Conservation (phyloP, 2,329 filamentous ascomycete genomes). For the Epichloe baconii region DNA sequence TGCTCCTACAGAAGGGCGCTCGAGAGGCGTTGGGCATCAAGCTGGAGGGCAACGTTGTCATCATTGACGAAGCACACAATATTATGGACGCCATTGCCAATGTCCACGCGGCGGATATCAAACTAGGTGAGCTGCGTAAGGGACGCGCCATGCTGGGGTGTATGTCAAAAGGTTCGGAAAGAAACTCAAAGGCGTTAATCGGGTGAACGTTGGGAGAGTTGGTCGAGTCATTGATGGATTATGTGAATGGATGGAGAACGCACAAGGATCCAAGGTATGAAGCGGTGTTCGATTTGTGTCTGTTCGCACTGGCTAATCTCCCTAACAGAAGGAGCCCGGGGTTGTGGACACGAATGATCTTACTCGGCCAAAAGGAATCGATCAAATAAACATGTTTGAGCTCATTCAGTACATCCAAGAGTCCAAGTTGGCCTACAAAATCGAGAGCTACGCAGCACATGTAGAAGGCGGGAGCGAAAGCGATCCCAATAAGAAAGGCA, state of each 20-base stretch:
- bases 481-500: constrained; percentile 11
- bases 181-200: constrained; percentile 77
- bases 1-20: constrained; percentile 76
- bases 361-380: constrained; percentile 71
- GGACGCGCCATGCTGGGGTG: constrained; percentile 60
- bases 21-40: constrained; percentile 79
- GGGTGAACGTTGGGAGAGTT: constrained; percentile 81
- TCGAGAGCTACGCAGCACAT: constrained; percentile 72
- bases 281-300: too few relatives aligned
- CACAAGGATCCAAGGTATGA: constrained; percentile 30
- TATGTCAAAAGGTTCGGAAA: constrained; percentile 86
- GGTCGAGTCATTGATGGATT: constrained; percentile 74
- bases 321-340: constrained; percentile 39
- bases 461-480: constrained; percentile 32
- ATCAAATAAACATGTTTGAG: constrained; percentile 91
- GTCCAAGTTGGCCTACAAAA: constrained; percentile 86
- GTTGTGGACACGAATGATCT: constrained; percentile 59
- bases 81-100: constrained; percentile 88
- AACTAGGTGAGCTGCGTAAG: constrained; percentile 56
- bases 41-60: constrained; percentile 77
- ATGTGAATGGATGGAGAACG: constrained; percentile 50
- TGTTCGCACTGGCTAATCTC: not conserved
- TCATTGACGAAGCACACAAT: constrained; percentile 96
- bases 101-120: constrained; percentile 71
- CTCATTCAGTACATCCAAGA: constrained; percentile 78